Base-by-base conservation (phyloP, 768 basidiomycete genomes). In the Cyclocybe aegerita region DNA sequence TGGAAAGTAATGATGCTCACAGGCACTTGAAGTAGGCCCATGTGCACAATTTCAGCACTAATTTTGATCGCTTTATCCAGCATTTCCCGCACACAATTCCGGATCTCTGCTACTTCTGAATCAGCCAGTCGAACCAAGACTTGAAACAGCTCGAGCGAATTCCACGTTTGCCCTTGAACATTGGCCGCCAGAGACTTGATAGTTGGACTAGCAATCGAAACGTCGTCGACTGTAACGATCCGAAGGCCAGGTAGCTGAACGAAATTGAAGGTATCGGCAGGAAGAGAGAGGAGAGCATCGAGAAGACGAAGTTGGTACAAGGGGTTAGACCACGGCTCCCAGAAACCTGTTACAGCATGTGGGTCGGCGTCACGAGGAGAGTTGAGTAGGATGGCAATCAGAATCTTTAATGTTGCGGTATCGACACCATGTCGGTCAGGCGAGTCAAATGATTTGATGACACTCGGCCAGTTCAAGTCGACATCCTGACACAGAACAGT, bases 131-230 rank as follows among this genome's bases (percentile, higher is more conserved):
- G 79, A n/a, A 96, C 86, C 2, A 98, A 74, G 29, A 93, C 85
- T 66, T 93, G 85, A 58, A 95, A 90, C 37, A 98, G 72, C 58
- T 97, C 93, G 7, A 93, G 72, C 4, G 91, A 93, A 65, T 98
- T 98, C 95, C 95, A 98, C 0, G 92, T 88, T 56, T 91, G 86
- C 2, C 86, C 86, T 65, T 98, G 94, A 30, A 96, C 90, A 59
- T 90, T 93, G 2, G 85, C 86, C 0, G 94, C 93, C 33, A 96
- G 76, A 0, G 88, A 83, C 66, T 93, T 93, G 73, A 96, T 94
- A n/a, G 90, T 92, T 29, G 91, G 89, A 60, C 89, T 90, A 11
- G 91, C 88, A 39, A 79, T 75, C 1, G 89, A 79, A 36, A 94
- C 89, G 54, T 96, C 93, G 42, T 95, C 93, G 15, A 92, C 85